phyloP scores from a whole-genome alignment of 108 stramenopile genomes.

The Nannochloropsis gaditana region DNA sequence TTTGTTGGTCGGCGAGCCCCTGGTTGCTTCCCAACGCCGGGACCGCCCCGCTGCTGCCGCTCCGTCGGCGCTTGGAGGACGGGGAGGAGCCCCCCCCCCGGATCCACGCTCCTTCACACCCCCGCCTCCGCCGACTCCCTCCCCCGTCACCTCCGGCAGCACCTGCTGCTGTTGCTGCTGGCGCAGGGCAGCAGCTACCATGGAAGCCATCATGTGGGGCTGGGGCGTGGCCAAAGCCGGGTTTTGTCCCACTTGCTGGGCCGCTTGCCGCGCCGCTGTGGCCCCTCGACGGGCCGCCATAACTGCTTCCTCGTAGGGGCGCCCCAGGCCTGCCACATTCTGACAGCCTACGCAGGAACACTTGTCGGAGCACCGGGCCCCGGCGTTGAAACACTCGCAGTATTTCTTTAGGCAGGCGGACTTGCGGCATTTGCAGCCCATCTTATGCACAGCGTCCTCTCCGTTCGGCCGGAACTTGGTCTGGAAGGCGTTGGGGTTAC shows the following conservation, averaged over 20 bases:
- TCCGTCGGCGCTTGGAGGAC: background rate
- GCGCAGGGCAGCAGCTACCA: background rate
- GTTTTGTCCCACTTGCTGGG: background rate
- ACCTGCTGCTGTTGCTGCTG: background rate
- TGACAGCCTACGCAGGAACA: constrained; percentile 88
- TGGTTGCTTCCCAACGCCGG: background rate
- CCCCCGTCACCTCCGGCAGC: background rate
- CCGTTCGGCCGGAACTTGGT: constrained; percentile 64
- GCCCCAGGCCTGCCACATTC: constrained; percentile 54
- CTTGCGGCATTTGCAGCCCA: constrained; percentile 92
- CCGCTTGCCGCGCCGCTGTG: background rate
- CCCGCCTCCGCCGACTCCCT: background rate
- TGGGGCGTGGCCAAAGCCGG: background rate
- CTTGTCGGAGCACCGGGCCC: constrained; percentile 63
- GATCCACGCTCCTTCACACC: background rate
- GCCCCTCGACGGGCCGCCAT: constrained; percentile 7
- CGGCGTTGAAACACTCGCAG: constrained; percentile 78
- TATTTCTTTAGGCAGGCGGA: constrained; percentile 88
- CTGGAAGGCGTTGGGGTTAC: constrained; percentile 81
- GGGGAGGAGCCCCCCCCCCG: background rate
- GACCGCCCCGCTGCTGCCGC: background rate
- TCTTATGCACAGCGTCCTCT: constrained; percentile 58
- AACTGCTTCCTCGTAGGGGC: background rate
- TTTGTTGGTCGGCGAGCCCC: too few species aligned
- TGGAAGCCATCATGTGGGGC: constrained; percentile 7